Evolutionary conservation across 805 yeast genomes (phyloP), one percentile per base, ranked within the genome.

Genomic region (Yamadazyma akitaensis): DNA sequence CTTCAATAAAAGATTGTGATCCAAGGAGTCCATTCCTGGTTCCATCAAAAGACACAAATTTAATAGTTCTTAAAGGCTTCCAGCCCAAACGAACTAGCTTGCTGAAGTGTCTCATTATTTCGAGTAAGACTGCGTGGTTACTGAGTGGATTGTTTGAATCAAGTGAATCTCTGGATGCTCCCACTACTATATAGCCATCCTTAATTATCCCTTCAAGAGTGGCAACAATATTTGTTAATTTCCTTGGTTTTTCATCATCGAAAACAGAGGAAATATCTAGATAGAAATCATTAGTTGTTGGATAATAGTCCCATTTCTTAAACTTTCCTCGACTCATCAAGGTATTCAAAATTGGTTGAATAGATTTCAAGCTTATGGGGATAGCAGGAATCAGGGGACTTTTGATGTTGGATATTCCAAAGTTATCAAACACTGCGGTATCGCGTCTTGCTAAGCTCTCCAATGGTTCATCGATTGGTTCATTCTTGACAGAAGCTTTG

Each of bases 1-100:
- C 69, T 21, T 61, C 59, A 2, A 59, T 43, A 17, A 46, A 52
- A 4, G 53, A 46, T 39, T 54, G 56, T 0, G 71, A 54, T 1
- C 76, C 77, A 16, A 66, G 43, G 10, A 64, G 56, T 2, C 70
- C 72, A 40, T 59, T 59, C 25, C 59, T 58, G 7, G 67, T 55
- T 1, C 69, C 75, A 48, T 72, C 77, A 72, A 74, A 70, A 1
- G 72, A 67, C 2, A 71, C 61, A 53, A 72, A 70, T 43, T 65
- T 61, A 34, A 72, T 65, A 11, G 59, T 62, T 37, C 77, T 58
- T 30, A 70, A 55, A 1, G 77, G 77, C 48, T 62, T 65, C 77
- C 77, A 72, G 2, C 77, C 77, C 37, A 61, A 39, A 26, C 56
- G 51, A 14, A 53, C 55, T 44, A 72, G 57, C 42, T 59, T 54